These are phyloP conservation scores for Leucosporidium creatinivorum DNA, from an alignment of 768 basidiomycete species.

Conservation along the genomic window DNA sequence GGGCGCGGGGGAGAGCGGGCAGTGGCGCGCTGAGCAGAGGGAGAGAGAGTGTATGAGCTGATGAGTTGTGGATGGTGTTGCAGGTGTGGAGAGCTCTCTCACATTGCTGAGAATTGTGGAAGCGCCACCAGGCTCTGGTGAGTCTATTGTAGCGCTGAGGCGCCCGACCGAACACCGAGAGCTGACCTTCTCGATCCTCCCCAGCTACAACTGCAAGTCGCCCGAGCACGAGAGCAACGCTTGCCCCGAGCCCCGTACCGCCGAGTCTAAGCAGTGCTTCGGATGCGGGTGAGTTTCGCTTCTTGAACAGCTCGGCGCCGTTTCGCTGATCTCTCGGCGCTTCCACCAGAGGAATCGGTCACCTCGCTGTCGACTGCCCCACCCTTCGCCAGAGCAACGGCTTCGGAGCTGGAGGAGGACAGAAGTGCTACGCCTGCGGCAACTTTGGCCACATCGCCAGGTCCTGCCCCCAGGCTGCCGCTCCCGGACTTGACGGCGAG, in stretches of 20 bases:
- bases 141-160: background rate
- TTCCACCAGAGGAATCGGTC: constrained; percentile 17
- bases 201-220: constrained; percentile 33
- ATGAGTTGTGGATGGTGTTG: background rate
- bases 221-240: constrained; percentile 31
- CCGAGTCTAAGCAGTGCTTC: constrained; percentile 30
- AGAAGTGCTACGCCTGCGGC: constrained; percentile 8
- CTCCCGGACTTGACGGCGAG: background rate
- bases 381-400: constrained; percentile 12
- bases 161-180: constrained; percentile 3
- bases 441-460: constrained; percentile 22
- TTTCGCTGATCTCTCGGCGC: background rate
- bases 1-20: background rate
- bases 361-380: constrained; percentile 24
- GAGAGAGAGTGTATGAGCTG: background rate
- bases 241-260: constrained; percentile 25
- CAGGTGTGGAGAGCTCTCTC: background rate
- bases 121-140: background rate
- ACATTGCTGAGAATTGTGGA: background rate
- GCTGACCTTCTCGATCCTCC: constrained; percentile 19
- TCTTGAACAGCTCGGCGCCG: background rate
- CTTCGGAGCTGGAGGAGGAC: background rate
- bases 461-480: constrained; percentile 18
- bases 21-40: background rate
- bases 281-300: constrained; percentile 6